Evolutionary conservation across 2,329 filamentous ascomycete genomes (phyloP).

Genomic region (Ophiostoma sp.): DNA sequence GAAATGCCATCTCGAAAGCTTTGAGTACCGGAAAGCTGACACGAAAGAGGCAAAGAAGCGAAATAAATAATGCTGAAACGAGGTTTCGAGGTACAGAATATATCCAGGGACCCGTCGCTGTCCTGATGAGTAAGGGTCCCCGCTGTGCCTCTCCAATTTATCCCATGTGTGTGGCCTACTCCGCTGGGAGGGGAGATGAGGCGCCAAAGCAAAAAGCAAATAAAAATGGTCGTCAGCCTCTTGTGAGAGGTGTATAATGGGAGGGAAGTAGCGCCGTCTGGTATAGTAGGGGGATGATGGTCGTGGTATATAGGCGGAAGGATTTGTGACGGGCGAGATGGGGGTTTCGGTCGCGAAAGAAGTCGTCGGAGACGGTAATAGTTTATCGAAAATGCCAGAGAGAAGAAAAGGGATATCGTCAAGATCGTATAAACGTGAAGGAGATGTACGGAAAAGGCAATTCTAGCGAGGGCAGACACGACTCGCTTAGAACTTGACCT

Average conservation of each 20-base stretch:
- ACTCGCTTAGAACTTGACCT: constrained; percentile 53
- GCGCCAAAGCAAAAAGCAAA: constrained; percentile 15
- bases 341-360: background rate
- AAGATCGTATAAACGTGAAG: constrained; percentile 23
- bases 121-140: background rate
- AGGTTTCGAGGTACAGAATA: background rate
- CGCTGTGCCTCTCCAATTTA: constrained; percentile 17
- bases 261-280: background rate
- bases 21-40: background rate
- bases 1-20: background rate
- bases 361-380: background rate
- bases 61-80: constrained; percentile 5
- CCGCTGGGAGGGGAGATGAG: background rate
- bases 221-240: constrained; percentile 9
- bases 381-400: constrained; percentile 5
- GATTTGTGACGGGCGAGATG: background rate
- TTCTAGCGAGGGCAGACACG: background rate
- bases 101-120: background rate
- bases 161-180: constrained; percentile 3
- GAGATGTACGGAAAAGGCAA: background rate
- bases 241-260: background rate
- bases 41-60: background rate
- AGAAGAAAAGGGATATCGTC: constrained; percentile 17
- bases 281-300: background rate
- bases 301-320: background rate